Evolutionary conservation across 2,329 filamentous ascomycete genomes (phyloP).

Genomic region (Cylindrodendrum hubeiense): DNA sequence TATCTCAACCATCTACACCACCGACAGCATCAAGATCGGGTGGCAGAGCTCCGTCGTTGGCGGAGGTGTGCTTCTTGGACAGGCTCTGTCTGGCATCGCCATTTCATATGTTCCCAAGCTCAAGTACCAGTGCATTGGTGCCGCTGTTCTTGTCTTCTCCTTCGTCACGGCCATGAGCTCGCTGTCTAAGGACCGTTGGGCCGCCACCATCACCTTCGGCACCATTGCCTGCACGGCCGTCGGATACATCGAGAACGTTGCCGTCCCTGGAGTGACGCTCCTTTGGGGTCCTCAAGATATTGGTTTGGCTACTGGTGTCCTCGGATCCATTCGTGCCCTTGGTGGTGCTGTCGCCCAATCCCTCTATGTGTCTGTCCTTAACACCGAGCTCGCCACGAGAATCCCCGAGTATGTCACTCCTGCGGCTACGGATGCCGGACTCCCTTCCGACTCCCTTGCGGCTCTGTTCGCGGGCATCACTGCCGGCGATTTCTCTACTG

Average conservation of each 20-base stretch:
- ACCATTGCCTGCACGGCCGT: constrained; percentile 48
- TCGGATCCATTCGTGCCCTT: constrained; percentile 59
- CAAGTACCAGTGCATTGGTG: constrained; percentile 50
- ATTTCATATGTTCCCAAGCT: constrained; percentile 53
- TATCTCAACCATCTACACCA: constrained; percentile 56
- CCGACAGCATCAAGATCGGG: constrained; percentile 52
- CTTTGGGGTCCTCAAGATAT: constrained; percentile 61
- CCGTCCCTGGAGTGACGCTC: constrained; percentile 57
- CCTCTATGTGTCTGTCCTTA: constrained; percentile 53
- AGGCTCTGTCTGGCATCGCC: constrained; percentile 51
- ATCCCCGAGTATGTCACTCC: constrained; percentile 50
- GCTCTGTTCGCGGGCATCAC: constrained; percentile 50
- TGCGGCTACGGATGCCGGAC: constrained; percentile 51
- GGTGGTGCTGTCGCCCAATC: constrained; percentile 54
- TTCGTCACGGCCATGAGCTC: constrained; percentile 50
- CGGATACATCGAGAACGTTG: constrained; percentile 55
- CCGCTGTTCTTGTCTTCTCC: constrained; percentile 46
- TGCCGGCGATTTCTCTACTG: constrained; percentile 45
- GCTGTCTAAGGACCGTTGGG: constrained; percentile 44
- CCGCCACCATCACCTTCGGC: constrained; percentile 49
- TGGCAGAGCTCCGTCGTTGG: constrained; percentile 57
- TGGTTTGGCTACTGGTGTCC: constrained; percentile 57
- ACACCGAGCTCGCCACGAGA: constrained; percentile 50
- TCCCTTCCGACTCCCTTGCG: constrained; percentile 49
- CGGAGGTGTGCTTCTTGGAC: constrained; percentile 56